phyloP scores from a whole-genome alignment of 2,329 filamentous ascomycete species.

The Stagonosporopsis rhizophila region DNA sequence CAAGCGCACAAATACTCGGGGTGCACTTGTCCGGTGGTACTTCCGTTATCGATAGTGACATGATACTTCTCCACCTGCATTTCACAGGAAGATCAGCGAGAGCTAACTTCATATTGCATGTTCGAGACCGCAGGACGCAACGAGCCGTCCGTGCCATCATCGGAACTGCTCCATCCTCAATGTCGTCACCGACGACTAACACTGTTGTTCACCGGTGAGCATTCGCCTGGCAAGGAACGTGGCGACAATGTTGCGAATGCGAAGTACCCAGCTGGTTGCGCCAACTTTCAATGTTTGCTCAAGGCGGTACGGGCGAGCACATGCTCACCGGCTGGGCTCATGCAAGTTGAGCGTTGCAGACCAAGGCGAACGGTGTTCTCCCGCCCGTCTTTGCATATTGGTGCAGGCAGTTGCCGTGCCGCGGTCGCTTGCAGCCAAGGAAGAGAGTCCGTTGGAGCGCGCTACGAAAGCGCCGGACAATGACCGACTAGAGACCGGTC shows the following conservation, averaged over 20 bases:
- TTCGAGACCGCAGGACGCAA: conserved; percentile 29
- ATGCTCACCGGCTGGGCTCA: conserved; percentile 34
- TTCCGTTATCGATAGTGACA: conserved; percentile 19
- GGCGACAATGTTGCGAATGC: conserved; percentile 2
- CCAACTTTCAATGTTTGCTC: background rate
- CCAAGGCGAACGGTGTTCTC: conserved; percentile 34
- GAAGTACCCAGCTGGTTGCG: conserved; percentile 6
- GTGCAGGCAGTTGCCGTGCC: conserved; percentile 32
- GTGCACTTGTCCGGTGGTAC: background rate
- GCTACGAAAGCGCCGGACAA: conserved; percentile 18
- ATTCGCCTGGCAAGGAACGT: background rate
- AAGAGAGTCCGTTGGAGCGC: conserved; percentile 18
- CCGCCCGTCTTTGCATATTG: conserved; percentile 37
- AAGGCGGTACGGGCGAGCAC: conserved; percentile 19
- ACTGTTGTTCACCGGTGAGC: conserved; percentile 6
- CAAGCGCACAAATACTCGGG: background rate
- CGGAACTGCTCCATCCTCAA: conserved; percentile 1
- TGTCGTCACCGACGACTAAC: conserved; percentile 1
- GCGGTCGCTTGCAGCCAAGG: conserved; percentile 22
- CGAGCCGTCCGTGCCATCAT: conserved; percentile 15
- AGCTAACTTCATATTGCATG: conserved; percentile 36
- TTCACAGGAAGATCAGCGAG: conserved; percentile 24
- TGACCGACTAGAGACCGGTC: conserved; percentile 33
- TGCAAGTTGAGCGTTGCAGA: conserved; percentile 34
- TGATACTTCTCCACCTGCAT: conserved; percentile 2